A percentile compares a stretch with the other conserved stretches of the same genome.
Evolutionary conservation across 495 filamentous ascomycete genomes (phyloP).

Genomic region (Xylaria acuta): DNA sequence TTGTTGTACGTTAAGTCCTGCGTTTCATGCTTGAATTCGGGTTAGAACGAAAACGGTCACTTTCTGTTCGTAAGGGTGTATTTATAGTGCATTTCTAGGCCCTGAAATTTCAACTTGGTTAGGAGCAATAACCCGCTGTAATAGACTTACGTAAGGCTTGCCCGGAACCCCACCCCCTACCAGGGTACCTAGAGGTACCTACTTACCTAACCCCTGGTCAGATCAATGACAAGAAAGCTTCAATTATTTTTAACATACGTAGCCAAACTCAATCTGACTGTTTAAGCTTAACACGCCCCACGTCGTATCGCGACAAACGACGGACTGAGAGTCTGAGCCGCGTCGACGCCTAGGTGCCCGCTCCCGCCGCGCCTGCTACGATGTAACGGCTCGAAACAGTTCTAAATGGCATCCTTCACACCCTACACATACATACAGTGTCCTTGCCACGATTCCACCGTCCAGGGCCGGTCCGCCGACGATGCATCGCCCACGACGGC

Average conservation of each 20-base stretch:
- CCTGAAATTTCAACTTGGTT: neutral
- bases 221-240: neutral
- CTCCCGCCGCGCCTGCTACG: conserved; percentile 28
- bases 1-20: no score
- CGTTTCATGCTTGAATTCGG: no score
- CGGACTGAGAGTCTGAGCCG: neutral
- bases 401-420: conserved; percentile 73
- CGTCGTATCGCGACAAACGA: neutral
- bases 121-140: neutral
- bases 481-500: conserved; percentile 44
- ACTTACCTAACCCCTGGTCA: neutral
- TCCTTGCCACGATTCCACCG: conserved; percentile 74
- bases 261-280: conserved; percentile 1
- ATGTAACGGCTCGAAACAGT: conserved; percentile 34
- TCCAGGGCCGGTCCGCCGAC: conserved; percentile 49
- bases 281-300: conserved; percentile 1
- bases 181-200: neutral
- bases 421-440: conserved; percentile 94
- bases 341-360: neutral
- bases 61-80: neutral
- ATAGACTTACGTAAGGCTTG: neutral
- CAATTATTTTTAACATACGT: neutral
- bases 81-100: neutral
- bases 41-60: no score
- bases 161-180: neutral